Percentiles rank a stretch among this genome's conserved stretches.
These are phyloP conservation scores for Durio zibethinus DNA, from an alignment of 345 rosid species.

Conservation along the genomic window DNA sequence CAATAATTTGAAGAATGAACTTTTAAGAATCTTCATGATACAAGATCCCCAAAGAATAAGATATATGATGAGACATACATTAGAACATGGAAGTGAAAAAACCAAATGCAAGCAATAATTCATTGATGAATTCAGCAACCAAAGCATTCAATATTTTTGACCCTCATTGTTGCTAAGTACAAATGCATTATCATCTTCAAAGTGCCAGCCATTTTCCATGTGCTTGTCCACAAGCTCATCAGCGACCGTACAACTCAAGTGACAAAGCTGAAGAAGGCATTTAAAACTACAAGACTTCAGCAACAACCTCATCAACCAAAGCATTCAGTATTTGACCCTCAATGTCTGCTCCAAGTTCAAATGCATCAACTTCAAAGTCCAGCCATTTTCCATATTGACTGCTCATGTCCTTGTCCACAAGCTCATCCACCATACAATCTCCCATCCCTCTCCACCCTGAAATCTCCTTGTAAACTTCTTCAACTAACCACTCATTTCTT, in stretches of 20 bases:
- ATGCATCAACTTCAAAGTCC: conserved; percentile 67
- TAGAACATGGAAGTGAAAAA: neutral
- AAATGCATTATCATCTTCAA: neutral
- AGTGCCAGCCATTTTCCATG: neutral
- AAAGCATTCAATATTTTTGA: neutral
- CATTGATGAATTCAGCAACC: neutral
- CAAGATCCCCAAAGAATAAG: conserved; percentile 1
- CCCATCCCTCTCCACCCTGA: conserved; percentile 58
- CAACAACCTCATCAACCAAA: conserved; percentile 63
- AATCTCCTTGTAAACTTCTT: conserved; percentile 73
- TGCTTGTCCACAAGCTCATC: conserved; percentile 64
- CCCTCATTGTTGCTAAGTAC: neutral
- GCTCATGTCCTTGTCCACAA: conserved; percentile 93
- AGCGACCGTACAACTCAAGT: conserved; percentile 44
- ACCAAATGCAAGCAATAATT: neutral
- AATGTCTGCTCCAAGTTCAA: conserved; percentile 52
- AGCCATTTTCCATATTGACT: conserved; percentile 74
- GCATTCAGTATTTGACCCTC: conserved; percentile 49
- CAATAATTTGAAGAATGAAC: conserved; percentile 4
- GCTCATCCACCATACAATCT: conserved; percentile 86
- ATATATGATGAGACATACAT: neutral
- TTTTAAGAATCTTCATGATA: neutral
- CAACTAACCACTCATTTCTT: conserved; percentile 55
- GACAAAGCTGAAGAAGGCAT: neutral
- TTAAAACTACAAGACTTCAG: conserved; percentile 37